Evolutionary conservation across 2,329 filamentous ascomycete species (phyloP).

Genomic region (Ilyonectria robusta): DNA sequence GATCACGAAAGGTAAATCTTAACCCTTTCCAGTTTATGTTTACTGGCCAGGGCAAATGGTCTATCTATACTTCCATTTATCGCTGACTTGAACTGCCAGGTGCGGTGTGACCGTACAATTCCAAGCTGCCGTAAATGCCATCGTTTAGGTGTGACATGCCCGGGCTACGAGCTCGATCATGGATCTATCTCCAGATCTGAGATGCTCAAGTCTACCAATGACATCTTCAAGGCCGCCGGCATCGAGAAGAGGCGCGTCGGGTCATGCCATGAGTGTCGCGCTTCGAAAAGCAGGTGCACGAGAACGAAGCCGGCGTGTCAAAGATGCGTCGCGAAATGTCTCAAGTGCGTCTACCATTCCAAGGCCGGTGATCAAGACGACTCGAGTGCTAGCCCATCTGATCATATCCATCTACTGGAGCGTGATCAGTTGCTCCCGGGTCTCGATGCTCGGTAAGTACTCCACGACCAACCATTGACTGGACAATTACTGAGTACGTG

Average conservation of each 20-base stretch:
- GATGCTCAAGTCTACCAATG: conserved; percentile 42
- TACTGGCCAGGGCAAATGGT: neutral
- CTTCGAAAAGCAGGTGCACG: conserved; percentile 46
- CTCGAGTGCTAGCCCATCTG: neutral
- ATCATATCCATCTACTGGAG: too few species aligned
- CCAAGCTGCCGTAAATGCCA: conserved; percentile 20
- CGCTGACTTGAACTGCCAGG: neutral
- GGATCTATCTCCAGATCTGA: conserved; percentile 40
- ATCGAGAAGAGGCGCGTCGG: conserved; percentile 48
- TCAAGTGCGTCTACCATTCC: conserved; percentile 6
- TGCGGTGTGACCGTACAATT: conserved; percentile 30
- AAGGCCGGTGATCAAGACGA: neutral
- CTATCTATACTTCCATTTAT: neutral
- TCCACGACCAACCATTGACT: too few species aligned
- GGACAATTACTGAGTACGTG: too few species aligned
- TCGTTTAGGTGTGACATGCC: conserved; percentile 46
- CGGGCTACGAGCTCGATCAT: conserved; percentile 36
- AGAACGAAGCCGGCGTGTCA: conserved; percentile 46
- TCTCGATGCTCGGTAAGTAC: too few species aligned
- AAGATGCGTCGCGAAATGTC: conserved; percentile 42
- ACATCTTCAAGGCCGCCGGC: conserved; percentile 47
- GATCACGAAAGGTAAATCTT: neutral
- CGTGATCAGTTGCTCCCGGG: too few species aligned
- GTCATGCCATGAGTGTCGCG: conserved; percentile 48
- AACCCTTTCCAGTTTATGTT: too few species aligned